These are phyloP conservation scores for Thielaviopsis populi DNA, from an alignment of 2,329 filamentous ascomycete species.

Conservation along the genomic window DNA sequence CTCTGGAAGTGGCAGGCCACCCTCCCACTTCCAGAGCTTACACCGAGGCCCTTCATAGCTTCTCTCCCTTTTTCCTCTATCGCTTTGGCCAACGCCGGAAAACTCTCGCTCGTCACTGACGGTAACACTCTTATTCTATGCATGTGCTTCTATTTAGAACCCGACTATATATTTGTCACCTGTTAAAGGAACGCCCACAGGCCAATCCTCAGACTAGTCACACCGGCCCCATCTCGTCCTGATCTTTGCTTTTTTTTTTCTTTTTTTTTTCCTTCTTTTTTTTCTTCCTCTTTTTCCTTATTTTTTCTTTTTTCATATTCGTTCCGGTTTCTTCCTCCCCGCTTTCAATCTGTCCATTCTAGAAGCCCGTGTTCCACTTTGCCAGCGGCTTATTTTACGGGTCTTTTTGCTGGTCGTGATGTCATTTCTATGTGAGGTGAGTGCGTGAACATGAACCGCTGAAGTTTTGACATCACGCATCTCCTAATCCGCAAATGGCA, in stretches of 20 bases:
- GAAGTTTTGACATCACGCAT: neutral
- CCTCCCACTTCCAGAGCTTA: neutral
- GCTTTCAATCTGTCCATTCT: neutral
- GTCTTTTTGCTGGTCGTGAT: neutral
- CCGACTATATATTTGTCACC: neutral
- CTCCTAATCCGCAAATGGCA: neutral
- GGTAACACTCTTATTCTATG: neutral
- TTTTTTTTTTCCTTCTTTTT: too few species aligned
- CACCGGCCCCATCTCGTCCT: neutral
- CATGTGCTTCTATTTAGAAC: neutral
- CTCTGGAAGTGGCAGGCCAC: neutral
- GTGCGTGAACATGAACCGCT: too few species aligned
- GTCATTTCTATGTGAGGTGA: neutral
- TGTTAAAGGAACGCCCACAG: neutral
- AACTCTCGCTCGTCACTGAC: neutral
- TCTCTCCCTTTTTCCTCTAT: neutral
- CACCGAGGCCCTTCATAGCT: neutral
- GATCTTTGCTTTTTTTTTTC: neutral
- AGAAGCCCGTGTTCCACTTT: neutral
- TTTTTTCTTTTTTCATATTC: neutral
- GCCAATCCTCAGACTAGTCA: neutral
- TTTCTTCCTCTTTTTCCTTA: too few species aligned
- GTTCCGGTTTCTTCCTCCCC: constrained; percentile 3
- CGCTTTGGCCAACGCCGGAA: neutral
- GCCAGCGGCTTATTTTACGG: neutral